Conservation (phyloP, 768 basidiomycete species). For the Lentinula raphanica region DNA sequence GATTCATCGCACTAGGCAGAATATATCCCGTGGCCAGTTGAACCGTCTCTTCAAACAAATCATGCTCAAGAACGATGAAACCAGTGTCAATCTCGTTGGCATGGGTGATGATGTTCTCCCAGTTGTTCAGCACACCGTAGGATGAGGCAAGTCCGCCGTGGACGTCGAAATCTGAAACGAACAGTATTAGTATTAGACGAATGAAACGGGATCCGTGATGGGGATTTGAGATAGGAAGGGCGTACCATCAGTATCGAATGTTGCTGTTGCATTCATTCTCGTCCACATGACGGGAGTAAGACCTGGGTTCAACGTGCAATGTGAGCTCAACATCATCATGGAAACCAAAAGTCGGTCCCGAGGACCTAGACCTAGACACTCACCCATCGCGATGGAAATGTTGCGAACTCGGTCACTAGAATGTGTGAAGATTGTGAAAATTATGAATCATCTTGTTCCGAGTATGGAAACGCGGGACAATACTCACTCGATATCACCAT, state of each 20-base stretch:
- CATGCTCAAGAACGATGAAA: conserved; percentile 87
- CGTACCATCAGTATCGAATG: conserved; percentile 69
- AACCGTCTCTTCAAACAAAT: conserved; percentile 80
- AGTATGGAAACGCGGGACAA: too few relatives aligned
- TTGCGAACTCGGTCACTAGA: conserved; percentile 80
- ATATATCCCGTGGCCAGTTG: conserved; percentile 85
- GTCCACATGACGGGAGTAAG: conserved; percentile 85
- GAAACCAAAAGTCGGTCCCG: not conserved
- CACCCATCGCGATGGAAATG: conserved; percentile 71
- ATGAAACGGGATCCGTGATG: too few relatives aligned
- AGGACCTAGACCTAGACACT: not conserved
- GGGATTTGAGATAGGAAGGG: conserved; percentile 9
- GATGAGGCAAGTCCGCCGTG: conserved; percentile 56
- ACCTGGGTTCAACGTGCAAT: conserved; percentile 18
- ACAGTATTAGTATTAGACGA: conserved; percentile 6
- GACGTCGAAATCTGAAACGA: conserved; percentile 69
- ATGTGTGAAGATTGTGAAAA: conserved; percentile 15
- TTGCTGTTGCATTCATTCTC: conserved; percentile 48
- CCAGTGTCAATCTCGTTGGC: conserved; percentile 57
- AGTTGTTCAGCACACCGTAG: conserved; percentile 60
- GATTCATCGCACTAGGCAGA: conserved; percentile 72
- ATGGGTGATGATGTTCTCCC: conserved; percentile 67
- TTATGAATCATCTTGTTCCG: too few relatives aligned
- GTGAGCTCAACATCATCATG: too few relatives aligned
- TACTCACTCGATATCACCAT: conserved; percentile 78